Conservation (phyloP, 1,284 basidiomycete genomes). For the Microbotryum intermedium region DNA sequence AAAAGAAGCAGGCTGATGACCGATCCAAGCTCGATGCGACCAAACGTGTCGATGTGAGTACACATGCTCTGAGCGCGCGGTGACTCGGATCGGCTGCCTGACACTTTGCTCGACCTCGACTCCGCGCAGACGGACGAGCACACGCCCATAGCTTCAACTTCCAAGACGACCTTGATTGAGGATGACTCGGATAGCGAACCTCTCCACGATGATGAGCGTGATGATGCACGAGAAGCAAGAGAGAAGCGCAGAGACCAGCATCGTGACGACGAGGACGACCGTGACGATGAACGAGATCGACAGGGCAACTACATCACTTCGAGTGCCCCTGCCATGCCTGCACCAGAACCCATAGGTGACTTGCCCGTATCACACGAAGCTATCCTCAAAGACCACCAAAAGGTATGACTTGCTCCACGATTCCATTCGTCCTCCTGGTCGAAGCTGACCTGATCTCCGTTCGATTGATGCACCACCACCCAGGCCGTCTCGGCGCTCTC, state of each 20-base stretch:
- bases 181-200: too few relatives aligned
- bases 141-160: too few relatives aligned
- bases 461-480: background rate
- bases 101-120: too few relatives aligned
- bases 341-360: constrained; percentile 34
- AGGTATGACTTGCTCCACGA: constrained; percentile 42
- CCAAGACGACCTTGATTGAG: too few relatives aligned
- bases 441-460: background rate
- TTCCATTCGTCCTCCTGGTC: background rate
- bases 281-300: background rate
- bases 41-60: too few relatives aligned
- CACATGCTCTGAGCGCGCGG: too few relatives aligned
- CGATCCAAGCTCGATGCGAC: too few relatives aligned
- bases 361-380: constrained; percentile 62
- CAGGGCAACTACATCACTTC: background rate
- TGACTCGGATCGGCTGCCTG: too few relatives aligned
- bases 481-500: constrained; percentile 80
- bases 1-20: too few relatives aligned
- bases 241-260: background rate
- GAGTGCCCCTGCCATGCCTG: too few relatives aligned
- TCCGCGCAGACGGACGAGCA: too few relatives aligned
- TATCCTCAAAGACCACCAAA: constrained; percentile 82
- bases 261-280: background rate
- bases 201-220: background rate
- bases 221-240: background rate